Evolutionary conservation across 164 flowering plant species (phyloP).

Genomic region (Macadamia tetraphylla): DNA sequence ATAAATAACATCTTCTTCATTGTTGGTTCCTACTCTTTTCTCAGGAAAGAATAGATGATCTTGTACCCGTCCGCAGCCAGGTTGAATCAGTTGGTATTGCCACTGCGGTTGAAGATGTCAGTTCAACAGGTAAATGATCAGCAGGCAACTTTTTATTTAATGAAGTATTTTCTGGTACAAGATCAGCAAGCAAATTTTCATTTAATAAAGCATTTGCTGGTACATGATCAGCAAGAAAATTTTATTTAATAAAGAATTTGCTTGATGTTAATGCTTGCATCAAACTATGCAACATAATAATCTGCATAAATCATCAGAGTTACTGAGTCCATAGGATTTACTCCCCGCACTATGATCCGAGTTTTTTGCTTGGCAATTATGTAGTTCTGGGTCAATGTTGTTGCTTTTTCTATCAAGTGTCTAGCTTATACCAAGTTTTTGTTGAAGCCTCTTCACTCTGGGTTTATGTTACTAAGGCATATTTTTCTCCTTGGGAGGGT

Average conservation of each 20-base stretch:
- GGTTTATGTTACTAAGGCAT: no score
- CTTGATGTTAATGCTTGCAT: background rate
- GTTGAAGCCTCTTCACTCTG: no score
- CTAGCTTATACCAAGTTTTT: no score
- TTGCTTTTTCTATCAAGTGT: no score
- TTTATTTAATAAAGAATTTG: no score
- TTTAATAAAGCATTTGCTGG: no score
- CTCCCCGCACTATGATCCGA: background rate
- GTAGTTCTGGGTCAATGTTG: background rate
- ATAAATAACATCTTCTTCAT: background rate
- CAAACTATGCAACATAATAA: background rate
- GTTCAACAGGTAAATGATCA: conserved; percentile 33
- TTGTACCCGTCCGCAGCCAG: conserved; percentile 12
- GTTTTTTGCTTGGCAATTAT: background rate
- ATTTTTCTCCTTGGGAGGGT: no score
- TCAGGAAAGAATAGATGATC: conserved; percentile 25
- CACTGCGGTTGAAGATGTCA: conserved; percentile 25
- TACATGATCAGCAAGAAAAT: background rate
- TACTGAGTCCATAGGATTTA: background rate
- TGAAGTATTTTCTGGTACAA: no score
- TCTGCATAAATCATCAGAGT: background rate
- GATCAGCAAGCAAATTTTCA: background rate
- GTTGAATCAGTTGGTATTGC: conserved; percentile 22
- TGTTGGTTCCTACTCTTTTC: conserved; percentile 5
- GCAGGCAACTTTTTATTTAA: background rate